These are phyloP conservation scores for Candida nemodendra DNA, from an alignment of 805 yeast species.

Conservation along the genomic window DNA sequence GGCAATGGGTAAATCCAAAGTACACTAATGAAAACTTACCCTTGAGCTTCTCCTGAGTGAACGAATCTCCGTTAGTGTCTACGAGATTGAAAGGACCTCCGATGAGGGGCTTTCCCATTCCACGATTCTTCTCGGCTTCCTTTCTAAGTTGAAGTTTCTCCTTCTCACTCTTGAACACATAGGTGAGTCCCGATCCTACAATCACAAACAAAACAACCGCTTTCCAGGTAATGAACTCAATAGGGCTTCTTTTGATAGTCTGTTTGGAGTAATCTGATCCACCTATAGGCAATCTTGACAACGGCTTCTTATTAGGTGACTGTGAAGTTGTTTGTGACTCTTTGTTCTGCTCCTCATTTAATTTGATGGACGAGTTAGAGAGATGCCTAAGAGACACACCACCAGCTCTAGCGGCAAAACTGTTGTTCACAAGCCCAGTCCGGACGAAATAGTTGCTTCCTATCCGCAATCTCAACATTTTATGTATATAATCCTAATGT, in stretches of 20 bases:
- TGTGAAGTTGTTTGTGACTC: neutral
- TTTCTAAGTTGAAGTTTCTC: conserved; percentile 68
- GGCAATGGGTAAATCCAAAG: conserved; percentile 97
- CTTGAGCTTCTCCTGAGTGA: conserved; percentile 73
- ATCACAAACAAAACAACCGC: conserved; percentile 65
- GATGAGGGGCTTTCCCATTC: conserved; percentile 86
- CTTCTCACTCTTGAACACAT: conserved; percentile 73
- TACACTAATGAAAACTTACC: conserved; percentile 85
- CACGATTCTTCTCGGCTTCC: conserved; percentile 82
- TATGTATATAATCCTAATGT: too few relatives aligned
- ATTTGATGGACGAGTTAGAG: neutral
- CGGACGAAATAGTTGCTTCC: too few relatives aligned
- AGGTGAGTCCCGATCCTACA: conserved; percentile 71
- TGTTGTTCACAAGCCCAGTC: too few relatives aligned
- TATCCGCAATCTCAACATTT: too few relatives aligned
- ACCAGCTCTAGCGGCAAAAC: too few relatives aligned
- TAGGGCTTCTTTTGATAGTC: conserved; percentile 35
- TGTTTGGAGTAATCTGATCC: conserved; percentile 38
- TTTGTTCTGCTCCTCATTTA: conserved; percentile 1
- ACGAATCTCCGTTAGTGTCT: conserved; percentile 67
- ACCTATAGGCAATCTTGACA: conserved; percentile 80
- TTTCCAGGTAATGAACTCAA: conserved; percentile 84
- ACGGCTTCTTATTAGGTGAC: conserved; percentile 48
- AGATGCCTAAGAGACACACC: neutral
- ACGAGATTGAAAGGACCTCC: conserved; percentile 84